Evolutionary conservation across 106 monocot species (phyloP), one percentile per base, ranked within the genome.

Genomic region (Apostasia shenzhenica): DNA sequence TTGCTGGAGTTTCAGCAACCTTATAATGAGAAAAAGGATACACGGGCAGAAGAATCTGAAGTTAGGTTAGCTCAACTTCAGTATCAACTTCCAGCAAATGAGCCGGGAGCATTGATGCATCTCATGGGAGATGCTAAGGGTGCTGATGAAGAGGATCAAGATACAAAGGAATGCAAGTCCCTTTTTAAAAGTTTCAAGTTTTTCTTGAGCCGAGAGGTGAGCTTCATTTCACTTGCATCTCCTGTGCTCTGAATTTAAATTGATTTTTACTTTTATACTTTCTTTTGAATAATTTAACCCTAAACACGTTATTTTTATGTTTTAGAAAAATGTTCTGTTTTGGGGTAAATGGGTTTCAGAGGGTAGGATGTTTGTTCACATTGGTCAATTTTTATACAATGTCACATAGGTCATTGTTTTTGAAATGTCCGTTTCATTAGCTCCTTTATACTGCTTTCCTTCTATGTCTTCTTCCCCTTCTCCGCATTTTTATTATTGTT

Each of bases 161-260:
- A 93, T 70, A 90, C 90, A 47, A 93, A 79, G 53, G 83, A 82
- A 53, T 93, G 93, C 88, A 99, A 79, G 72, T 66, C 66, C 61
- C 82, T 99, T 62, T 93, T 99, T 49, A 90, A 82, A 78, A 85
- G 82, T 80, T 59, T 93, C 14, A 90, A 75, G 43, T 78, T 99
- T 68, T 93, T 87, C 66, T 71, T 99, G 14, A 82, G 93, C 65
- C 99, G 99, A 59, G 99, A 99, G 90, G 99, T 93, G 61, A 73
- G 70, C 40, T 37, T 66, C 65, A 11, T 61, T 59, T 26, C 26
- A 26, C 26, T 26, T 48, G 41, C 52, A 50, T 61, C 8, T 48
- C n/a, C 47, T 51, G 26, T 26, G 26, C 26, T 1, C 1, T 64
- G 41, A 43, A 45, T 47, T 44, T 11, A n/a, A 57, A 8, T 48